Evolutionary conservation across 805 yeast genomes (phyloP).

Genomic region (Blastobotrys attinorum): DNA sequence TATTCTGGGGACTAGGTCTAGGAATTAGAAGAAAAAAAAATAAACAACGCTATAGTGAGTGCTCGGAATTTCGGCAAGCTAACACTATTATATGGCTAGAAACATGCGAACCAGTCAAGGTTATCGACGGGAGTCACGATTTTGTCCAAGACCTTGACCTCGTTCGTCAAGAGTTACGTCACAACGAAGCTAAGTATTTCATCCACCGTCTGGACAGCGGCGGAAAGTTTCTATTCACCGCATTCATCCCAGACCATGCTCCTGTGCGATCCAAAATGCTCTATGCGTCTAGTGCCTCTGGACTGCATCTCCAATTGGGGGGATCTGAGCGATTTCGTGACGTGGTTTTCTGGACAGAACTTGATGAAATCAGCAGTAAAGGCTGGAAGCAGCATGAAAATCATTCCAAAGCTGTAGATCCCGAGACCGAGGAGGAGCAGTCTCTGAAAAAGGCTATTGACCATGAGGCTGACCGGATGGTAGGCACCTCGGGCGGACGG

Average conservation of each 20-base stretch:
- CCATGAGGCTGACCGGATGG: constrained; percentile 32
- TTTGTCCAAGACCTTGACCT: constrained; percentile 32
- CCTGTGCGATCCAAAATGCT: constrained; percentile 82
- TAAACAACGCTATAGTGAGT: too few species aligned
- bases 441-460: constrained; percentile 32
- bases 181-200: constrained; percentile 43
- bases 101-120: constrained; percentile 10
- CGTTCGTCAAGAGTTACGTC: constrained; percentile 29
- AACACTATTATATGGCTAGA: constrained; percentile 8
- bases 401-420: constrained; percentile 34
- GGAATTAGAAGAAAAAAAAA: too few species aligned
- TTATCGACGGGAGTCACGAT: constrained; percentile 25
- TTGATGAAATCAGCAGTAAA: constrained; percentile 43
- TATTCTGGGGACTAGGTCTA: too few species aligned
- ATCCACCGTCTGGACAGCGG: constrained; percentile 30
- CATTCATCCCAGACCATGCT: constrained; percentile 82
- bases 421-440: constrained; percentile 52
- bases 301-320: constrained; percentile 70
- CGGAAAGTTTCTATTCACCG: constrained; percentile 48
- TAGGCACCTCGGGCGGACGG: constrained; percentile 25
- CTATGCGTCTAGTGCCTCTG: constrained; percentile 83
- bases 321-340: constrained; percentile 42
- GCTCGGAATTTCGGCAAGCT: too few species aligned
- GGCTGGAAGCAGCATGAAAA: constrained; percentile 39
- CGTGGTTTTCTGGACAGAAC: constrained; percentile 47